phyloP scores from a whole-genome alignment of 306 rosid species.

The Bauhinia variegata region DNA sequence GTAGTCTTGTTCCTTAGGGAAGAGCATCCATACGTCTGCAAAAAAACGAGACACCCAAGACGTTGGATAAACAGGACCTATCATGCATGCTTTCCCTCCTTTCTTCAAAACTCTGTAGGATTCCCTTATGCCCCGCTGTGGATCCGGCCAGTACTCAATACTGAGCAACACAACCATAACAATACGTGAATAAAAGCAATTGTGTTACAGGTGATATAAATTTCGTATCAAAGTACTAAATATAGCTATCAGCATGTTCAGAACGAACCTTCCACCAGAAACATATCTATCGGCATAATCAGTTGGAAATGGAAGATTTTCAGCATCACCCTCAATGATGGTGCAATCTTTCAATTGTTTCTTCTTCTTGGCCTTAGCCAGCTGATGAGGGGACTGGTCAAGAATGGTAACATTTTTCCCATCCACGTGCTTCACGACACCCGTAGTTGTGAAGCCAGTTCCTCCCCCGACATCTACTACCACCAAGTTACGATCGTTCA shows the following conservation, averaged over 20 bases:
- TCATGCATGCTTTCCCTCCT: slow-evolving; percentile 67
- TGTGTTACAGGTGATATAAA: not conserved
- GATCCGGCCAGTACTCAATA: too few relatives aligned
- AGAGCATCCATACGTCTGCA: slow-evolving; percentile 81
- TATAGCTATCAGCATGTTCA: too few relatives aligned
- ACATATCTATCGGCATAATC: slow-evolving; percentile 74
- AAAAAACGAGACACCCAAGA: slow-evolving; percentile 76
- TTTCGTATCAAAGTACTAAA: not conserved
- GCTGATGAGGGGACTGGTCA: slow-evolving; percentile 75
- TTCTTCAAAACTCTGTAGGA: slow-evolving; percentile 70
- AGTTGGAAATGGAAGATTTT: slow-evolving; percentile 67
- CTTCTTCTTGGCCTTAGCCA: slow-evolving; percentile 75
- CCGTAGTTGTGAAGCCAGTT: slow-evolving; percentile 68
- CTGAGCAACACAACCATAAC: slow-evolving; percentile 81
- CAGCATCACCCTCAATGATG: slow-evolving; percentile 72
- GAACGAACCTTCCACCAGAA: slow-evolving; percentile 82
- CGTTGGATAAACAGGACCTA: slow-evolving; percentile 77
- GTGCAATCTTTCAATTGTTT: slow-evolving; percentile 69
- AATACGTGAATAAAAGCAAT: slow-evolving; percentile 20
- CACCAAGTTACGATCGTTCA: slow-evolving; percentile 52
- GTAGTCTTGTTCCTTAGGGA: slow-evolving; percentile 75
- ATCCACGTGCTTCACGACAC: slow-evolving; percentile 70
- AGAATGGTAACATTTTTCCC: slow-evolving; percentile 72
- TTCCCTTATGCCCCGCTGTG: slow-evolving; percentile 77
- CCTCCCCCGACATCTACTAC: slow-evolving; percentile 81